Evolutionary conservation across 345 rosid species (phyloP), one percentile per base, ranked within the genome.

Genomic region (Salix caprea): DNA sequence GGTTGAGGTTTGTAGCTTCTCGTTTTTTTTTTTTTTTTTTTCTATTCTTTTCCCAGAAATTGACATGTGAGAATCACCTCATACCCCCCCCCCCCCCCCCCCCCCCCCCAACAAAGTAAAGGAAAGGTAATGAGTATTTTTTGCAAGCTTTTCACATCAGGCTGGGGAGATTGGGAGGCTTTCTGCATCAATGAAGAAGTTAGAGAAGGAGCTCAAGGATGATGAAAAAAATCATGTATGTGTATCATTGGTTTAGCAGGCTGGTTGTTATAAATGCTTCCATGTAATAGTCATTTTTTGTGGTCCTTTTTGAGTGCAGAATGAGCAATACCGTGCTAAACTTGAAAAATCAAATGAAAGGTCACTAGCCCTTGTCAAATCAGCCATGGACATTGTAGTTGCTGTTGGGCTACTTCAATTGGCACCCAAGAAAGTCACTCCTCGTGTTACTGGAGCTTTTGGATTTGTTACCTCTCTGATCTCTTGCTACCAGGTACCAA

Each of bases 401-500:
- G 97, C 97, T 16, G 83, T 69, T 26, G 99, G 99, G 64, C 88
- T 96, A 34, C 98, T 96, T 78, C 98, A 91, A 65, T 82, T 94
- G 86, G 90, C 87, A 50, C 99, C 99, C 48, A 88, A 86, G 88
- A 94, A 87, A 73, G 87, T 96, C 61, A 91, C 87, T 79, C 93
- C 98, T 69, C 98, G 99, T 52, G 93, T 92, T 58, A 92, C 97
- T 2, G 99, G 99, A 69, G 97, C 89, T 52, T 75, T 91, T 24
- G 98, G 98, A 83, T 88, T 94, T 77, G 84, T 76, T 82, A 83
- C 85, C 72, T 96, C 99, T 28, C 90, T 96, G 62, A 94, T 96
- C 79, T 89, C 97, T 67, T 96, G 99, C 81, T 96, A 94, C 83
- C 98, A 94, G 98, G 99, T 94, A 87, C 58, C 7, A 26, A 18